Percentiles rank a stretch among this genome's conserved stretches.
Evolutionary conservation across 2,329 filamentous ascomycete genomes (phyloP).

Genomic region (Waltergamsia citrina): DNA sequence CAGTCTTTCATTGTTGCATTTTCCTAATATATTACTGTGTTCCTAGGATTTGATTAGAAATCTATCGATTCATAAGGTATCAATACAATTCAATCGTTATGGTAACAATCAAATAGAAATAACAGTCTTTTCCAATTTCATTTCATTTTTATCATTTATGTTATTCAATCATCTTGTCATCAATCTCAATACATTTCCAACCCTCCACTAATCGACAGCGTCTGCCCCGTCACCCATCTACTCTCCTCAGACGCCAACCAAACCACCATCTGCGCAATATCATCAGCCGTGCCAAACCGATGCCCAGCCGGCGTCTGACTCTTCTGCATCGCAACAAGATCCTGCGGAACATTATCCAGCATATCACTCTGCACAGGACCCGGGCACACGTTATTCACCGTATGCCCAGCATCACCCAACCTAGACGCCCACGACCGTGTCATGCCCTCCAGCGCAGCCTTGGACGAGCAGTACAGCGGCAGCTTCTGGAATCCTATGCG

Average conservation of each 20-base stretch:
- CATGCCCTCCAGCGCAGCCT: slow-evolving; percentile 50
- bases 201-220: slow-evolving; percentile 42
- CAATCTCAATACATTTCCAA: slow-evolving; percentile 7
- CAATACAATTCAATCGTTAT: too few species aligned
- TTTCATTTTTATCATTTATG: too few species aligned
- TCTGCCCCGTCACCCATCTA: slow-evolving; percentile 44
- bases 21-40: too few species aligned
- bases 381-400: slow-evolving; percentile 51
- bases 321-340: slow-evolving; percentile 38
- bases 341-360: slow-evolving; percentile 39
- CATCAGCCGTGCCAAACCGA: slow-evolving; percentile 38
- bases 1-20: too few species aligned
- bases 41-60: too few species aligned
- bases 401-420: slow-evolving; percentile 44
- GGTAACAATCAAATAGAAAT: too few species aligned
- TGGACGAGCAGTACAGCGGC: slow-evolving; percentile 44
- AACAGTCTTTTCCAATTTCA: too few species aligned
- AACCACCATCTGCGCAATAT: slow-evolving; percentile 46
- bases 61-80: too few species aligned
- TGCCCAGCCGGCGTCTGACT: slow-evolving; percentile 39
- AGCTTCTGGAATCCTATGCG: slow-evolving; percentile 33
- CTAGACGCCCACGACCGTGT: slow-evolving; percentile 51
- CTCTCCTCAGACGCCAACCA: slow-evolving; percentile 41
- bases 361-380: slow-evolving; percentile 51
- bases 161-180: too few species aligned